Evolutionary conservation across 345 rosid genomes (phyloP), one percentile per base, ranked within the genome.

Genomic region (Clarkia xantiana): DNA sequence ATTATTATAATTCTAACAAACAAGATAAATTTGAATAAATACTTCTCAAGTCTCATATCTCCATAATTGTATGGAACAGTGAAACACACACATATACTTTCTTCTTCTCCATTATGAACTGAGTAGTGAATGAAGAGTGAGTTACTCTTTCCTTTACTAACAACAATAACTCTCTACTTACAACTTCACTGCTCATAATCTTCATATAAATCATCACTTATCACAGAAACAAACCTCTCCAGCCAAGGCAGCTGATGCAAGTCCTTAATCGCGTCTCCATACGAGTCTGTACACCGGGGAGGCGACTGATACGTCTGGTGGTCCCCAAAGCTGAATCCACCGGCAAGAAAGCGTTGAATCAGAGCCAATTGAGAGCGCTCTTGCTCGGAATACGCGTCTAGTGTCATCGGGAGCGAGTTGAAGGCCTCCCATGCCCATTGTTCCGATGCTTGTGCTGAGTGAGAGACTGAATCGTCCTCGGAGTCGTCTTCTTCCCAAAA

Each of bases 231-330:
- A 46, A 91, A 91, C 60, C 96, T 84, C 76, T 86, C 96, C 6
- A 91, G 98, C 98, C 98, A 91, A 43, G 98, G 98, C 51, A 91
- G 89, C 61, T 83, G 96, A 62, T 72, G 94, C 56, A 91, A 82
- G 75, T 91, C 98, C 68, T 91, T 86, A 74, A 86, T 84, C 14
- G 85, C 83, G 66, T 91, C 96, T 42, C 74, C 80, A 45, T 86
- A 86, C 0, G 98, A 84, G 57, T 84, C 93, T 61, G 81, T 74
- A 74, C 90, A 81, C 53, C 72, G 89, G 40, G 95, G 96, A 0
- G 95, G 95, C 5, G 98, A 79, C 66, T 91, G 98, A 59, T 78
- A 75, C 9, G 91, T 74, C 12, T 84, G 74, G 59, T 91, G 93
- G 49, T 86, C 96, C 29, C 94, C 74, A 39, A 81, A 79, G 60